Evolutionary conservation across 192 early-diverging fungal species (phyloP).

Genomic region (Cladochytrium replicatum): DNA sequence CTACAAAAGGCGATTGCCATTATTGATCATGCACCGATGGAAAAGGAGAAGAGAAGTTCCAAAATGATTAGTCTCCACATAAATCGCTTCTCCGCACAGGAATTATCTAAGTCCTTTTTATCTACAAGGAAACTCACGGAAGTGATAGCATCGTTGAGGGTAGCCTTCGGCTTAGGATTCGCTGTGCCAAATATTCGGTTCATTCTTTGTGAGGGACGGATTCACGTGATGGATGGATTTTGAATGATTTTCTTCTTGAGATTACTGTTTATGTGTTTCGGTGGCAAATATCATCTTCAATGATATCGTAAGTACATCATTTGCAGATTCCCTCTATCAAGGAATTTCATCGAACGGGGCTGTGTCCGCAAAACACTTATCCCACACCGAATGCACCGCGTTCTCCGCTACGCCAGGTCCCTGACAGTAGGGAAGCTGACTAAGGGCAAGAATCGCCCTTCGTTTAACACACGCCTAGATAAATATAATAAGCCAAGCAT

Average conservation of each 20-base stretch:
- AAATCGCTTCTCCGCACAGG: neutral
- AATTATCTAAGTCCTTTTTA: neutral
- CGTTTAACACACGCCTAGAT: constrained; percentile 68
- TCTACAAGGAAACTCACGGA: constrained; percentile 32
- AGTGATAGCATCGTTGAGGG: constrained; percentile 76
- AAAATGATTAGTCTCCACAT: neutral
- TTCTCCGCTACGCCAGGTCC: constrained; percentile 69
- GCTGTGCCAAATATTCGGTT: constrained; percentile 87
- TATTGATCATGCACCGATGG: neutral
- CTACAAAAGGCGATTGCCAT: constrained; percentile 22
- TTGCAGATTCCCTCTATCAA: too few relatives aligned
- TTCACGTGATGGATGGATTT: too few relatives aligned
- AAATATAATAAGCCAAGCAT: constrained; percentile 1
- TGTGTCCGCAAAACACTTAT: constrained; percentile 89
- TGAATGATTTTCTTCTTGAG: too few relatives aligned
- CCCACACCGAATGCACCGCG: constrained; percentile 78
- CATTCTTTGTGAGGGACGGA: too few relatives aligned
- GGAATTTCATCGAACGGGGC: constrained; percentile 93
- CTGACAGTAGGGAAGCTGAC: constrained; percentile 65
- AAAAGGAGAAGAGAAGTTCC: neutral
- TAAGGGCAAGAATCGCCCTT: constrained; percentile 69
- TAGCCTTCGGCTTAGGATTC: constrained; percentile 79
- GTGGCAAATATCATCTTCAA: too few relatives aligned
- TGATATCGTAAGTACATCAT: too few relatives aligned
- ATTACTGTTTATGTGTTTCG: too few relatives aligned